Evolutionary conservation across 2,329 filamentous ascomycete species (phyloP).

Genomic region (Aschersonia sp.): DNA sequence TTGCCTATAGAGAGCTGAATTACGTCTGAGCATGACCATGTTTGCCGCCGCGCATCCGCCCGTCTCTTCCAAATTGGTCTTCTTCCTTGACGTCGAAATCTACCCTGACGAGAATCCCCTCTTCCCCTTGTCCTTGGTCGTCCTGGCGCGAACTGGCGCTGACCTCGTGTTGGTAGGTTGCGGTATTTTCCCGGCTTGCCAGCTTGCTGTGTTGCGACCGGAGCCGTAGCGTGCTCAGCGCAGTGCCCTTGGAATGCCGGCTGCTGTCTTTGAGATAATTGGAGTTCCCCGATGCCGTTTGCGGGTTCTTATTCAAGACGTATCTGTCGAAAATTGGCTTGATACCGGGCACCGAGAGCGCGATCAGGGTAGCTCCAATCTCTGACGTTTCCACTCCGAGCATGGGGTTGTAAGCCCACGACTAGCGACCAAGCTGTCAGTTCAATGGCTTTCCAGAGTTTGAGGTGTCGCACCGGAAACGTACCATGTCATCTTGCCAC

Average conservation of each 20-base stretch:
- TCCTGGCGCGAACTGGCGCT: conserved; percentile 8
- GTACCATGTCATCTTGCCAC: conserved; percentile 24
- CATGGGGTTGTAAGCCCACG: conserved; percentile 36
- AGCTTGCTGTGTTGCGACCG: conserved; percentile 15
- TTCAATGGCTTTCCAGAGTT: neutral
- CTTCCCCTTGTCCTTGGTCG: conserved; percentile 11
- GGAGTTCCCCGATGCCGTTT: conserved; percentile 9
- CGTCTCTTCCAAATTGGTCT: neutral
- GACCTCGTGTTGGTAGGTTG: conserved; percentile 10
- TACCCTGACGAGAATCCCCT: conserved; percentile 17
- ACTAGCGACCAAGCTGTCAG: conserved; percentile 8
- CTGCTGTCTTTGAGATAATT: conserved; percentile 9
- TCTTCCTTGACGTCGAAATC: conserved; percentile 22
- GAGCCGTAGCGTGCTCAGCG: conserved; percentile 14
- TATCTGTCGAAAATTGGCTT: conserved; percentile 29
- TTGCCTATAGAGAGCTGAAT: neutral
- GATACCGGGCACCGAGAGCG: conserved; percentile 33
- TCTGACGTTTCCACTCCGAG: conserved; percentile 34
- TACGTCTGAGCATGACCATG: neutral
- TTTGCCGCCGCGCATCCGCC: neutral
- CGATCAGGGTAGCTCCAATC: conserved; percentile 33
- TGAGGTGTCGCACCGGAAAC: neutral
- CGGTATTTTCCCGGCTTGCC: conserved; percentile 11
- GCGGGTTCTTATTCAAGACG: conserved; percentile 12
- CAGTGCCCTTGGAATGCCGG: conserved; percentile 11